Conservation (phyloP, 164 flowering plant genomes). For the Dillenia turbinata region DNA sequence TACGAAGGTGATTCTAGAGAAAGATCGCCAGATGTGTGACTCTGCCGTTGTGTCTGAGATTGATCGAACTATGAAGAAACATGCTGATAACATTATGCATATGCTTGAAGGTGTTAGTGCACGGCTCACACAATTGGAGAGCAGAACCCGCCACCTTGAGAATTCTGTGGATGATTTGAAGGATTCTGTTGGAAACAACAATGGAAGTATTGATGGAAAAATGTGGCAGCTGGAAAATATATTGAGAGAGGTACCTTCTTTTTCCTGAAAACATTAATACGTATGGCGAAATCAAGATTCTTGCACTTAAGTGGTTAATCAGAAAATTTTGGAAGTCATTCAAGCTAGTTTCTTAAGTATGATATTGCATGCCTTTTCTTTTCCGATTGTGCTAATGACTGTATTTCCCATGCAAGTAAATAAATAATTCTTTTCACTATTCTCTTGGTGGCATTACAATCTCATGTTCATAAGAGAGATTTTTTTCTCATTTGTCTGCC, state of each 20-base stretch:
- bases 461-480: too few relatives aligned
- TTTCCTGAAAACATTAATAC: too few relatives aligned
- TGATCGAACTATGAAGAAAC: slow-evolving; percentile 76
- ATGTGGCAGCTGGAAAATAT: slow-evolving; percentile 81
- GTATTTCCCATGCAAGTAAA: too few relatives aligned
- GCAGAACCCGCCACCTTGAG: slow-evolving; percentile 69
- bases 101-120: slow-evolving; percentile 75
- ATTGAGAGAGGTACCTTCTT: slow-evolving; percentile 62
- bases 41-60: slow-evolving; percentile 52
- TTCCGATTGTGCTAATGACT: too few relatives aligned
- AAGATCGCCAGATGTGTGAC: slow-evolving; percentile 33
- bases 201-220: slow-evolving; percentile 80
- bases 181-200: slow-evolving; percentile 58
- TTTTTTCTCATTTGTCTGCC: too few relatives aligned
- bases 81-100: slow-evolving; percentile 68
- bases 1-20: slow-evolving; percentile 32
- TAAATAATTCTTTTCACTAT: too few relatives aligned
- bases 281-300: too few relatives aligned
- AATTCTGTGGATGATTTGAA: slow-evolving; percentile 79
- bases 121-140: slow-evolving; percentile 74
- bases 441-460: too few relatives aligned
- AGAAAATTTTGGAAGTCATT: too few relatives aligned
- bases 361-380: too few relatives aligned
- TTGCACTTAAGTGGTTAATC: too few relatives aligned
- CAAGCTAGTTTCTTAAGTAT: too few relatives aligned